Percentiles rank a stretch among this genome's conserved stretches.
phyloP scores from a whole-genome alignment of 257 asterid species.

The Thymus mandschuricus region DNA sequence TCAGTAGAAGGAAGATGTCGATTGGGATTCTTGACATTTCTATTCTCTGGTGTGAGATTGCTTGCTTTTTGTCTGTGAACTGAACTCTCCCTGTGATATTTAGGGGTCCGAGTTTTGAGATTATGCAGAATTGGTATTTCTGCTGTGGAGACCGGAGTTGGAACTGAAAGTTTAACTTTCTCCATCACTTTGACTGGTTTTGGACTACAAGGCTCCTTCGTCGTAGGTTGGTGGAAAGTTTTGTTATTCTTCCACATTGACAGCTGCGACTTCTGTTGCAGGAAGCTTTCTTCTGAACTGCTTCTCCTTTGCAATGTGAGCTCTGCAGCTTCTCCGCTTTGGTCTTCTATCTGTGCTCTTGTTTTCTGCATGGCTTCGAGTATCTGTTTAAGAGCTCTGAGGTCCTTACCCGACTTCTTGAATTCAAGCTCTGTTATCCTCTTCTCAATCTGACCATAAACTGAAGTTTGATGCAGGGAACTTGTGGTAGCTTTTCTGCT shows the following conservation, averaged over 20 bases:
- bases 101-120: slow-evolving; percentile 34
- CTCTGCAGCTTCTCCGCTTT: slow-evolving; percentile 45
- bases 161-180: slow-evolving; percentile 35
- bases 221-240: slow-evolving; percentile 36
- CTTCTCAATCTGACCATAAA: slow-evolving; percentile 85
- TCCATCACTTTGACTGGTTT: slow-evolving; percentile 48
- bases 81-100: slow-evolving; percentile 40
- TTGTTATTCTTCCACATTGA: slow-evolving; percentile 35
- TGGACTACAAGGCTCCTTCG: slow-evolving; percentile 41
- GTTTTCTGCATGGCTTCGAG: slow-evolving; percentile 88
- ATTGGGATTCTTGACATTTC: slow-evolving; percentile 38
- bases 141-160: slow-evolving; percentile 30
- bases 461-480: slow-evolving; percentile 51
- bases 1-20: slow-evolving; percentile 36
- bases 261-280: slow-evolving; percentile 34
- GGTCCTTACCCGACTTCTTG: slow-evolving; percentile 81
- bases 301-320: slow-evolving; percentile 40
- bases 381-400: slow-evolving; percentile 91
- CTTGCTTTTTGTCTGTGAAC: slow-evolving; percentile 41
- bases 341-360: slow-evolving; percentile 51
- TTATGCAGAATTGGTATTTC: slow-evolving; percentile 42
- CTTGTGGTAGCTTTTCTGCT: slow-evolving; percentile 42
- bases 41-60: slow-evolving; percentile 45
- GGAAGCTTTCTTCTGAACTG: slow-evolving; percentile 31
- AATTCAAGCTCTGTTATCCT: slow-evolving; percentile 81